Evolutionary conservation across 2,329 filamentous ascomycete genomes (phyloP).

Genomic region (Diplodia mutila): DNA sequence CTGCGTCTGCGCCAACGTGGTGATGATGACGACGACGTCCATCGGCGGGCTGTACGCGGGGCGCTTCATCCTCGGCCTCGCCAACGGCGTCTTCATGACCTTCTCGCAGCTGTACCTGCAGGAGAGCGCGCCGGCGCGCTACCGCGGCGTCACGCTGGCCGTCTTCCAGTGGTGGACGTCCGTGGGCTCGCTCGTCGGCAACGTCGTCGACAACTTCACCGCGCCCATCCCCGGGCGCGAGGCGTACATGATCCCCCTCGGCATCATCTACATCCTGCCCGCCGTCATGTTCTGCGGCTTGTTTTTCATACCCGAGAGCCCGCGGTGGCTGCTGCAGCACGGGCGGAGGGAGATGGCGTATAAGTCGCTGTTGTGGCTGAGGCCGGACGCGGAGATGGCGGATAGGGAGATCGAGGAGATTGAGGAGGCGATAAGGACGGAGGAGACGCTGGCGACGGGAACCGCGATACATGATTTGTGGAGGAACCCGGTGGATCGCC

Average conservation of each 20-base stretch:
- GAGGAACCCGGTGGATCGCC: conserved; percentile 56
- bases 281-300: conserved; percentile 49
- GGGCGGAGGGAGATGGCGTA: conserved; percentile 31
- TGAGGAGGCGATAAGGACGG: conserved; percentile 35
- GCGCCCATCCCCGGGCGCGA: conserved; percentile 32
- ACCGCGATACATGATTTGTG: conserved; percentile 56
- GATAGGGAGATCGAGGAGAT: conserved; percentile 35
- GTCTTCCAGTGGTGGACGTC: conserved; percentile 55
- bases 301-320: conserved; percentile 43
- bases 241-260: conserved; percentile 53
- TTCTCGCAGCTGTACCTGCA: conserved; percentile 59
- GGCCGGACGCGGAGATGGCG: conserved; percentile 32
- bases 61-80: conserved; percentile 59
- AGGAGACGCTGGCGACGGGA: conserved; percentile 54
- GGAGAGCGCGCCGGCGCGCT: conserved; percentile 55
- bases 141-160: conserved; percentile 55
- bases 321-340: conserved; percentile 49
- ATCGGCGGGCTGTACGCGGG: conserved; percentile 60
- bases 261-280: conserved; percentile 59
- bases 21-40: conserved; percentile 61
- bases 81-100: conserved; percentile 58
- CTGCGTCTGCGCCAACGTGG: conserved; percentile 49
- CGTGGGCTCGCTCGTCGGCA: conserved; percentile 50
- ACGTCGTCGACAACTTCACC: conserved; percentile 57
- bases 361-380: conserved; percentile 36